These are phyloP conservation scores for Narthecium ossifragum DNA, from an alignment of 106 monocot genomes.

Conservation along the genomic window DNA sequence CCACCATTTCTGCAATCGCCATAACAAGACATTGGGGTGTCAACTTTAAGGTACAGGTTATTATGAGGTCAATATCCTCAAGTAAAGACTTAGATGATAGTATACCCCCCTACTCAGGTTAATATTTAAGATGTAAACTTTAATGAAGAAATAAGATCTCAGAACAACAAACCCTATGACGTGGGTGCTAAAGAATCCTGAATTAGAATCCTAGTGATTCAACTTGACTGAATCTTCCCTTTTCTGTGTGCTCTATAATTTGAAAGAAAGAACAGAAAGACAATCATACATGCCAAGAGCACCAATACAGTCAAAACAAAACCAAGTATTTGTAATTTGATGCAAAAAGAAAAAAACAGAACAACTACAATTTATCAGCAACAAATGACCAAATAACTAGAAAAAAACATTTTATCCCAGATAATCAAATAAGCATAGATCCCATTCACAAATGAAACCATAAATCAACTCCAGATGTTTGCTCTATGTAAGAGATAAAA, in stretches of 20 bases:
- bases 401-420: neutral
- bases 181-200: neutral
- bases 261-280: too few relatives aligned
- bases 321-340: neutral
- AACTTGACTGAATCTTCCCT: too few relatives aligned
- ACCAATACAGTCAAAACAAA: neutral
- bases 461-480: neutral
- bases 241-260: too few relatives aligned
- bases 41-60: neutral
- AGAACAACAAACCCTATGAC: neutral
- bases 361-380: neutral
- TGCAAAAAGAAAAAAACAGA: neutral
- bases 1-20: constrained; percentile 18
- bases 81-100: neutral
- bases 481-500: too few relatives aligned
- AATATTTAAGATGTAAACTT: neutral
- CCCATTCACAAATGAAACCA: neutral
- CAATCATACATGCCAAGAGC: too few relatives aligned
- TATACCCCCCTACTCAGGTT: neutral
- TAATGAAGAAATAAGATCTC: neutral
- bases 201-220: too few relatives aligned
- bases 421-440: neutral
- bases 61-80: neutral
- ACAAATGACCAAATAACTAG: neutral
- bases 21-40: neutral